These are phyloP conservation scores for Lentinula boryana DNA, from an alignment of 768 basidiomycete genomes.

Conservation along the genomic window DNA sequence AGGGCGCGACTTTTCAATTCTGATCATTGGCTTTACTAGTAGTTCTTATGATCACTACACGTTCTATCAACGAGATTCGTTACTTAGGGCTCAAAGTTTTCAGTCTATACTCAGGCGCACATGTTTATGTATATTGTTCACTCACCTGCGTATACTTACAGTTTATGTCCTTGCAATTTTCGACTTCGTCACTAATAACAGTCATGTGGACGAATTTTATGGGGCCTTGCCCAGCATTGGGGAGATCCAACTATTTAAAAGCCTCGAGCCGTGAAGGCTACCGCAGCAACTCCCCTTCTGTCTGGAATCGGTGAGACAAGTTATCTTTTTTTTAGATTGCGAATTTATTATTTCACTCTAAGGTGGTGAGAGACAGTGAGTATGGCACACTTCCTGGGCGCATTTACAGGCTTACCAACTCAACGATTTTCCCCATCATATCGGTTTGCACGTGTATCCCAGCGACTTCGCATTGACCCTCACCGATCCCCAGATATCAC, in stretches of 20 bases:
- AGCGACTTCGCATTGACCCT: not conserved
- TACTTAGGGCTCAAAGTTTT: not conserved
- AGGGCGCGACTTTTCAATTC: too few relatives aligned
- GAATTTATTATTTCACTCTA: not conserved
- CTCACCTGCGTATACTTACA: not conserved
- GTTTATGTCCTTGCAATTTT: not conserved
- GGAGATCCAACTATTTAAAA: too few relatives aligned
- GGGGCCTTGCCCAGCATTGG: not conserved
- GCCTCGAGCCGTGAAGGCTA: not conserved
- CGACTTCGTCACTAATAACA: not conserved
- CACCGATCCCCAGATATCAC: not conserved
- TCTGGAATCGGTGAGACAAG: not conserved
- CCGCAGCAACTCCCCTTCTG: not conserved
- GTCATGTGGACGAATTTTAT: not conserved
- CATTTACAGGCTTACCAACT: not conserved
- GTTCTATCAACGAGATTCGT: not conserved
- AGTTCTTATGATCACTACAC: not conserved
- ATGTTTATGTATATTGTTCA: not conserved
- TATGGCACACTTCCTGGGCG: not conserved
- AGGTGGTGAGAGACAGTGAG: not conserved
- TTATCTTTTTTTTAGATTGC: not conserved
- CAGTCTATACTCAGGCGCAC: not conserved
- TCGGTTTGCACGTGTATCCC: not conserved
- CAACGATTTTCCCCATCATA: not conserved
- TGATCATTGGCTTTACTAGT: not conserved